Conservation (phyloP, 768 basidiomycete genomes). For the Lentinula raphanica region DNA sequence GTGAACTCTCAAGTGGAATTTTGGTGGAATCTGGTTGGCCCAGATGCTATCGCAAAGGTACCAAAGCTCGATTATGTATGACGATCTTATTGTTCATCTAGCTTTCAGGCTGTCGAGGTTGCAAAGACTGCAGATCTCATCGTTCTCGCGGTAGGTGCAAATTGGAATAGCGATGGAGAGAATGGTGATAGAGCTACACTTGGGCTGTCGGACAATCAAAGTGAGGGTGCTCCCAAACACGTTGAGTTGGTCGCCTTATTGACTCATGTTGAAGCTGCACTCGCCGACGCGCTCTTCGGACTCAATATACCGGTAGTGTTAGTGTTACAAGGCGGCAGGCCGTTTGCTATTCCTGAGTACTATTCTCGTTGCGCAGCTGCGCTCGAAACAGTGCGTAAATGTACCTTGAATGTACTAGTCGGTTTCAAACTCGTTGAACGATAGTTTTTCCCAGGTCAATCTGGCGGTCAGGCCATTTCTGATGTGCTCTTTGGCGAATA, state of each 20-base stretch:
- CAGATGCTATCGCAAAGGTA: constrained; percentile 1
- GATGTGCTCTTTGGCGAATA: constrained; percentile 21
- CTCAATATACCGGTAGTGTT: constrained; percentile 19
- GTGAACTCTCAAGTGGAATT: constrained; percentile 20
- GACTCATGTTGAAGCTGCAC: constrained; percentile 9
- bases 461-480: constrained; percentile 21
- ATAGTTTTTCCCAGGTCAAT: constrained; percentile 23
- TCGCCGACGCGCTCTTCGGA: constrained; percentile 20
- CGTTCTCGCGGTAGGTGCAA: constrained; percentile 20
- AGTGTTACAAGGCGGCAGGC: constrained; percentile 20
- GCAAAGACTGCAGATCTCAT: constrained; percentile 19
- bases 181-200: constrained; percentile 20
- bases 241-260: not conserved
- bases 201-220: constrained; percentile 20
- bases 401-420: not conserved
- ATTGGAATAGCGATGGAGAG: constrained; percentile 24
- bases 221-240: constrained; percentile 4
- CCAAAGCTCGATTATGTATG: not conserved
- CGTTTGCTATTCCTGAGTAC: constrained; percentile 21
- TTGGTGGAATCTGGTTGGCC: constrained; percentile 21
- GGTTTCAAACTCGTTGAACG: not conserved
- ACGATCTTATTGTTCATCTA: not conserved
- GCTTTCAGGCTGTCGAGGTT: constrained; percentile 17
- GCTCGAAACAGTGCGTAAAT: constrained; percentile 14
- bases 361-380: constrained; percentile 17